Conservation (phyloP, 371 early-diverging fungal genomes). For the Mucor plumbeus region DNA sequence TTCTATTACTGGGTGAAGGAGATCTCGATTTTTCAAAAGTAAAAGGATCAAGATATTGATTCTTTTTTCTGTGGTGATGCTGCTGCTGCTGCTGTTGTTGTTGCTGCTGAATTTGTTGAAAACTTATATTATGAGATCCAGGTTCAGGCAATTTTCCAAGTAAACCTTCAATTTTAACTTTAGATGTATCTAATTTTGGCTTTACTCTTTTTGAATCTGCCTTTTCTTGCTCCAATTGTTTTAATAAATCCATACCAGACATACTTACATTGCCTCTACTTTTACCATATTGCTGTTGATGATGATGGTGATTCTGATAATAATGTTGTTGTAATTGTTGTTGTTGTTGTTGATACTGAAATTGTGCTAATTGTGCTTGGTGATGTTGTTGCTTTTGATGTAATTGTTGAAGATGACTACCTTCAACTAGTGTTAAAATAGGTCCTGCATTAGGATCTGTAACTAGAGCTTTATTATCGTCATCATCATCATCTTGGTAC, state of each 20-base stretch:
- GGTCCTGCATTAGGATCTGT: constrained; percentile 18
- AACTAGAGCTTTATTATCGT: constrained; percentile 19
- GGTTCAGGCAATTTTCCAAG: constrained; percentile 50
- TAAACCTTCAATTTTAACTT: constrained; percentile 52
- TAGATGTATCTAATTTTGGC: constrained; percentile 38
- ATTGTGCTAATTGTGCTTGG: constrained; percentile 18
- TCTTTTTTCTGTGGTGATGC: constrained; percentile 2
- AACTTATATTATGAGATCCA: constrained; percentile 51
- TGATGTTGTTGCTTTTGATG: constrained; percentile 32
- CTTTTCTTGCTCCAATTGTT: constrained; percentile 53
- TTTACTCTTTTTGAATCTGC: constrained; percentile 44
- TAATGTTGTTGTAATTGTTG: constrained; percentile 26
- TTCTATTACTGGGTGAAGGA: not conserved
- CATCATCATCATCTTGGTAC: constrained; percentile 15
- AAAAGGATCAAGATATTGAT: constrained; percentile 11
- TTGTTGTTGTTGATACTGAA: constrained; percentile 8
- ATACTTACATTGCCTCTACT: constrained; percentile 18
- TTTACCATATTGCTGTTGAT: constrained; percentile 20
- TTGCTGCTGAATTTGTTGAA: constrained; percentile 42
- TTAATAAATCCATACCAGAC: constrained; percentile 56
- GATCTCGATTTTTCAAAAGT: constrained; percentile 11
- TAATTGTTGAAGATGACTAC: constrained; percentile 31
- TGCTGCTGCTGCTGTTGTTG: constrained; percentile 30
- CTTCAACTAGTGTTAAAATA: constrained; percentile 11
- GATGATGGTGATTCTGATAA: constrained; percentile 3